These are phyloP conservation scores for Rhodotorula sp. DNA, from an alignment of 1,284 basidiomycete genomes.

Conservation along the genomic window DNA sequence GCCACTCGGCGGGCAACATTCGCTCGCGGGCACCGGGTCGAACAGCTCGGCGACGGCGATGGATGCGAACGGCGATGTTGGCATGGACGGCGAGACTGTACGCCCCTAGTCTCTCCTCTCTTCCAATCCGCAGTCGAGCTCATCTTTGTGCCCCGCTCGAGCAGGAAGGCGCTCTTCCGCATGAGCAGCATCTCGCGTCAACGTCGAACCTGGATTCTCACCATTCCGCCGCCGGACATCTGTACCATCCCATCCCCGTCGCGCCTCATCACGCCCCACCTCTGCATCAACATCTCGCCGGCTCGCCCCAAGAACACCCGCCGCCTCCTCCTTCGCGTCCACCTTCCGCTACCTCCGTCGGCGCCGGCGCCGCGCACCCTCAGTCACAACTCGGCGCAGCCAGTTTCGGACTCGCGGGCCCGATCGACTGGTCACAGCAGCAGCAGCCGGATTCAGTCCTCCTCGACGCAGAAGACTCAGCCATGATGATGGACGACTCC, in stretches of 20 bases:
- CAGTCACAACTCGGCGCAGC: conserved; percentile 5
- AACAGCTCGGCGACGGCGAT: not conserved
- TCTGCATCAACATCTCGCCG: conserved; percentile 30
- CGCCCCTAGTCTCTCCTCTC: not conserved
- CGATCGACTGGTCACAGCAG: not conserved
- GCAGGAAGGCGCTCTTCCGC: conserved; percentile 9
- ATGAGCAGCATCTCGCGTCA: not conserved
- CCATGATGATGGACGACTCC: not conserved
- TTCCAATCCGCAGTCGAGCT: too few species aligned
- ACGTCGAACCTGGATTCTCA: not conserved
- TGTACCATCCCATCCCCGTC: not conserved
- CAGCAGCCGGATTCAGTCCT: not conserved
- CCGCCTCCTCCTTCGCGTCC: not conserved
- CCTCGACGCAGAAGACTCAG: not conserved
- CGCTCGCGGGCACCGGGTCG: not conserved
- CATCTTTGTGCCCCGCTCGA: not conserved
- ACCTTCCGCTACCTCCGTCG: not conserved
- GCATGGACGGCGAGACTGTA: not conserved
- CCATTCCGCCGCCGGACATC: not conserved
- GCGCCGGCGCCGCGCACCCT: conserved; percentile 11
- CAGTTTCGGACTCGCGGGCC: not conserved
- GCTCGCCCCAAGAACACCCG: conserved; percentile 10
- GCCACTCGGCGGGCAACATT: not conserved
- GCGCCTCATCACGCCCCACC: conserved; percentile 35
- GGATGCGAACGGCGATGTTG: conserved; percentile 1